phyloP scores from a whole-genome alignment of 148 eudicot species.

The Vaccinium myrtillus region DNA sequence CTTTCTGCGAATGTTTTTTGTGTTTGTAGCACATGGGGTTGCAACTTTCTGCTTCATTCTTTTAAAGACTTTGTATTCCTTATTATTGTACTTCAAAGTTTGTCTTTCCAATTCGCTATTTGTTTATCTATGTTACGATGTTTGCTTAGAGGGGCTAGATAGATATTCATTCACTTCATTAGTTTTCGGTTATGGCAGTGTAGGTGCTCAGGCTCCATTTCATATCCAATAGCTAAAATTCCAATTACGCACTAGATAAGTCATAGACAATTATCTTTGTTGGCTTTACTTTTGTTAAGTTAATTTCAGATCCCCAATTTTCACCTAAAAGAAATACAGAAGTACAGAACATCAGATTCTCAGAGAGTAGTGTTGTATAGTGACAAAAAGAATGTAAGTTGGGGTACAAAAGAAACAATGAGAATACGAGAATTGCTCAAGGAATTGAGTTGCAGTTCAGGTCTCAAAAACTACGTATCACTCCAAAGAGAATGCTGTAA shows the following conservation, averaged over 20 bases:
- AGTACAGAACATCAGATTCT: neutral
- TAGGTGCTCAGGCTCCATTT: neutral
- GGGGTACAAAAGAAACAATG: neutral
- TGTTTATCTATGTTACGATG: neutral
- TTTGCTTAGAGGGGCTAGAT: neutral
- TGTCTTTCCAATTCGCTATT: neutral
- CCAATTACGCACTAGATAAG: neutral
- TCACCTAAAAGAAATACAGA: neutral
- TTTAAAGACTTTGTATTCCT: neutral
- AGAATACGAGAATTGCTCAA: neutral
- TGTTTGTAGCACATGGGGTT: neutral
- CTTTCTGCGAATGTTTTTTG: neutral
- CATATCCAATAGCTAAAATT: neutral
- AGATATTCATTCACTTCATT: neutral
- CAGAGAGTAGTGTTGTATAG: neutral
- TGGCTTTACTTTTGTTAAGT: neutral
- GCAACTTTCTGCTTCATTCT: neutral
- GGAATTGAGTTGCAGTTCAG: neutral
- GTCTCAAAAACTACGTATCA: neutral
- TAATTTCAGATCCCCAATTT: neutral
- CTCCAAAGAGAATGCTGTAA: neutral
- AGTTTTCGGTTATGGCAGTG: neutral
- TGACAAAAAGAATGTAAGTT: neutral
- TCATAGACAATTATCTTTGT: neutral
- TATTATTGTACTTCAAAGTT: neutral